phyloP scores from a whole-genome alignment of 2,329 filamentous ascomycete species.

The Chrysoporthe austroafricana region DNA sequence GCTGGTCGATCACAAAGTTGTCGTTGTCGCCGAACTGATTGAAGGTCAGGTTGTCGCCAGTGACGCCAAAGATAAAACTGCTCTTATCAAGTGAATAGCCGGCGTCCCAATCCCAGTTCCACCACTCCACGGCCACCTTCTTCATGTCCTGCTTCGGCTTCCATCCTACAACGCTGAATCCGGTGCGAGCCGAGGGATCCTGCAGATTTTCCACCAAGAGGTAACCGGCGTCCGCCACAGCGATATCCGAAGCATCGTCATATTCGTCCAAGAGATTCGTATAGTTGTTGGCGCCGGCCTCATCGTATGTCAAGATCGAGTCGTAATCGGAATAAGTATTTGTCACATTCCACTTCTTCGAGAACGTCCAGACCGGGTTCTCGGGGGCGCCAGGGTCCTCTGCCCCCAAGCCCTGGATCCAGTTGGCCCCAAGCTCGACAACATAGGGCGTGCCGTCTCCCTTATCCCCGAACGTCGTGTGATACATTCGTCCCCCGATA shows the following conservation, averaged over 20 bases:
- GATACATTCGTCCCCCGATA: conserved; percentile 65
- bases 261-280: conserved; percentile 53
- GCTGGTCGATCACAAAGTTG: conserved; percentile 63
- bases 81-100: conserved; percentile 60
- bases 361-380: conserved; percentile 67
- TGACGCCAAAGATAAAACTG: conserved; percentile 58
- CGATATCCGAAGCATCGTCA: conserved; percentile 48
- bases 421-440: conserved; percentile 71
- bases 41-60: conserved; percentile 64
- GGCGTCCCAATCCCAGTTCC: conserved; percentile 61
- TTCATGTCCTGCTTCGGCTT: conserved; percentile 59
- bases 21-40: conserved; percentile 65
- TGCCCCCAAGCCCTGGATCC: conserved; percentile 47
- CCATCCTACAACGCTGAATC: conserved; percentile 64
- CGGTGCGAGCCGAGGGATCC: conserved; percentile 63
- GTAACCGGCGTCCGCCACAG: conserved; percentile 57
- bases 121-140: conserved; percentile 65
- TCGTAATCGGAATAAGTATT: conserved; percentile 63
- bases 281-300: conserved; percentile 58
- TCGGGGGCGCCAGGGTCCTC: conserved; percentile 43
- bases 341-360: conserved; percentile 60
- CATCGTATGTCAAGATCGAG: conserved; percentile 63
- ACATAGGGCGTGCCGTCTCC: conserved; percentile 56
- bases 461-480: conserved; percentile 58
- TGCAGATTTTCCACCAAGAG: conserved; percentile 64